These are phyloP conservation scores for Tricholoma sp. DNA, from an alignment of 768 basidiomycete species.

Conservation along the genomic window DNA sequence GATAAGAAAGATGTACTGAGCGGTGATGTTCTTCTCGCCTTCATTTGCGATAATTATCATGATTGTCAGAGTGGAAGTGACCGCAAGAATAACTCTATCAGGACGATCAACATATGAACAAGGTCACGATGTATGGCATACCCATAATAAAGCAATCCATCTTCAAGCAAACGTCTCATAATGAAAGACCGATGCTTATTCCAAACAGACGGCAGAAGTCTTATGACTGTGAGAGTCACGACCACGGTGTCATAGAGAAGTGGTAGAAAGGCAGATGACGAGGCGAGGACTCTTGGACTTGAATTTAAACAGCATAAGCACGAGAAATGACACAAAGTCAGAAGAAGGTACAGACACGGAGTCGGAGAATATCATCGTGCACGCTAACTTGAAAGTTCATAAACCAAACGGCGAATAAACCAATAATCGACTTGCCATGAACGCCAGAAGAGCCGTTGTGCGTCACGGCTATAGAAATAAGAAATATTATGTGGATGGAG, in stretches of 20 bases:
- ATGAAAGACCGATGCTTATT: conserved; percentile 32
- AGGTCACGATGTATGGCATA: conserved; percentile 9
- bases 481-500: not conserved
- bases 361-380: conserved; percentile 38
- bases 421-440: conserved; percentile 19
- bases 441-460: conserved; percentile 36
- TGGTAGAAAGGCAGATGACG: conserved; percentile 48
- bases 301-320: not conserved
- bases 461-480: conserved; percentile 28
- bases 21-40: conserved; percentile 39
- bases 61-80: conserved; percentile 38
- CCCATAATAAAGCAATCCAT: conserved; percentile 45
- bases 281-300: conserved; percentile 31
- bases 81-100: conserved; percentile 38
- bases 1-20: conserved; percentile 43
- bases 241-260: conserved; percentile 44
- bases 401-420: not conserved
- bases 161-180: conserved; percentile 36
- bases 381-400: conserved; percentile 24
- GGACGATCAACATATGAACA: not conserved
- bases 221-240: conserved; percentile 32
- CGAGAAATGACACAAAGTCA: conserved; percentile 14
- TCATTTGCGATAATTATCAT: conserved; percentile 42
- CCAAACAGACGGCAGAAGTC: conserved; percentile 31
- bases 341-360: conserved; percentile 26